Evolutionary conservation across 371 early-diverging fungal species (phyloP).

Genomic region (Mortierella sp.): DNA sequence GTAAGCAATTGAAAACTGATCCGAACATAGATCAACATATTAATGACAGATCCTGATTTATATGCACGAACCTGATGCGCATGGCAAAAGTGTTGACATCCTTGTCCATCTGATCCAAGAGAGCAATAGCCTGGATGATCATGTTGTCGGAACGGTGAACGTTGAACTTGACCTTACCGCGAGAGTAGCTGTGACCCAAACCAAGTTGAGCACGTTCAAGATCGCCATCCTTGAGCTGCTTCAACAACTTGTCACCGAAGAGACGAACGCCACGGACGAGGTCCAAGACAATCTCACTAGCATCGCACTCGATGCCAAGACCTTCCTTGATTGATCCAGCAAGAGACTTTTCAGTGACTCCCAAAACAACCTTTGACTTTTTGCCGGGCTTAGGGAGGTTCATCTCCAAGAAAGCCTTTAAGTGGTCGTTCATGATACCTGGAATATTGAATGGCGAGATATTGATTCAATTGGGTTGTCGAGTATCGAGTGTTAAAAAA

Average conservation of each 20-base stretch:
- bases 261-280: slow-evolving; percentile 93
- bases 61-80: slow-evolving; percentile 76
- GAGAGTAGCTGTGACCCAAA: slow-evolving; percentile 97
- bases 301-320: slow-evolving; percentile 83
- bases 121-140: slow-evolving; percentile 95
- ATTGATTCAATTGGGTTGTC: neutral
- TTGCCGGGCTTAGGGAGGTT: slow-evolving; percentile 90
- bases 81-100: slow-evolving; percentile 97
- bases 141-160: slow-evolving; percentile 95
- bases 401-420: slow-evolving; percentile 94
- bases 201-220: slow-evolving; percentile 95
- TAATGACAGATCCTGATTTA: slow-evolving; percentile 64
- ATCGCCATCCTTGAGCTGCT: slow-evolving; percentile 92
- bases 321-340: slow-evolving; percentile 60
- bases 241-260: slow-evolving; percentile 90
- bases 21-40: slow-evolving; percentile 70
- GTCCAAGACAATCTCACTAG: slow-evolving; percentile 88
- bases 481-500: neutral
- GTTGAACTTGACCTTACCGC: slow-evolving; percentile 99
- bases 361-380: slow-evolving; percentile 81
- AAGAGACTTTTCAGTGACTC: slow-evolving; percentile 94
- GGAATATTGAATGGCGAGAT: neutral
- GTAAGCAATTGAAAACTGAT: neutral
- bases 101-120: slow-evolving; percentile 95
- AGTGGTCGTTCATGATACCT: slow-evolving; percentile 85